Base-by-base conservation (phyloP, 163 green algal species). In the Scenedesmus sp. region DNA sequence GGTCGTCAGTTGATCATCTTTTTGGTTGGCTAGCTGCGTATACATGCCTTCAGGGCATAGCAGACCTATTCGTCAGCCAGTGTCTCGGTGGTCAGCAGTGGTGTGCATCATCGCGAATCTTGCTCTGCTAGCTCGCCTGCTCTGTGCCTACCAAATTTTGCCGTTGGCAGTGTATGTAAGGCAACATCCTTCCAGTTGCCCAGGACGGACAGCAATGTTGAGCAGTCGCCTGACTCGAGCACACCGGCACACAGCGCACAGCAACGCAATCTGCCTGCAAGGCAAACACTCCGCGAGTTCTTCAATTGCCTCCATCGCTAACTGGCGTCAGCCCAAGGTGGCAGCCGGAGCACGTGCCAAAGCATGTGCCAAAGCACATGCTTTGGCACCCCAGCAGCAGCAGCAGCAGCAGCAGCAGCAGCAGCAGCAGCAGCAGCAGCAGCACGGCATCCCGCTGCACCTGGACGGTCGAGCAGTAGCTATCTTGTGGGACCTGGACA, bases 401-500 rank as follows among this genome's bases (percentile, higher is more conserved):
- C 73, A 52, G 76, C 23, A 84, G 76, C 66, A 74, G 66, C 66
- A 74, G 66, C 9, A 74, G 6, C n/a, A 46, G 34, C 34, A 0
- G 1, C 64, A 76, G 64, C 15, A 34, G 2, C 15, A 46, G 18
- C 73, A 82, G 73, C 73, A 82, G 73, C 18, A 15, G 15, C 3
- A 0, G 9, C 13, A 15, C 67, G 34, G 10, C 13, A 23, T 67
- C 9, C 81, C 81, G 23, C 16, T 87, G 15, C 26, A 26, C 82
- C 15, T 89, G 59, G 2, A 20, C 66, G 59, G 66, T 60, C 59
- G 84, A 54, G 20, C 26, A 9, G 59, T 79, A 3, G 60, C 84
- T 8, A 82, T 77, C 1, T 81, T 89, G 13, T 89, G 84, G 84
- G 84, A 89, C 84, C 84, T 89, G 7, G 84, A 89, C 66, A 89